A percentile compares a stretch with the other conserved stretches of the same genome.
Evolutionary conservation across 768 basidiomycete genomes (phyloP).

Genomic region (Tephrocybe sp.): DNA sequence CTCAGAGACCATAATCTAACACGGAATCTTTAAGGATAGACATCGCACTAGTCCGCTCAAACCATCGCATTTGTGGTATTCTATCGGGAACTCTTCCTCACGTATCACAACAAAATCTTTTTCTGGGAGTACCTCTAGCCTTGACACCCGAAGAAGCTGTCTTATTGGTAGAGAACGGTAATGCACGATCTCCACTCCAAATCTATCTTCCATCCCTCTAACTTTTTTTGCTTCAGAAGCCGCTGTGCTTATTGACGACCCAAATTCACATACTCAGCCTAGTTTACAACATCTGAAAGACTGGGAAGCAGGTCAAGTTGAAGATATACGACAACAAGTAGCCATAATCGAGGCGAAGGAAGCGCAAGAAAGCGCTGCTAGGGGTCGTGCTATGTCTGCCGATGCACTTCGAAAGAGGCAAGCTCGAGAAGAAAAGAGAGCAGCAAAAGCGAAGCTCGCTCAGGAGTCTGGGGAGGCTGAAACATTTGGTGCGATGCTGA

Average conservation of each 20-base stretch:
- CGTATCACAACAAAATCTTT: conserved; percentile 93
- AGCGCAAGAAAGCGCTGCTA: conserved; percentile 38
- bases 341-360: conserved; percentile 46
- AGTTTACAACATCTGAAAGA: conserved; percentile 39
- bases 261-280: conserved; percentile 51
- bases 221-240: conserved; percentile 47
- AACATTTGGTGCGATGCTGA: conserved; percentile 3
- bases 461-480: conserved; percentile 7
- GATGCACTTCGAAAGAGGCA: conserved; percentile 70
- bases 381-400: conserved; percentile 47
- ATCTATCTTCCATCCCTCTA: conserved; percentile 10
- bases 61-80: conserved; percentile 82
- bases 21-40: conserved; percentile 43
- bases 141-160: conserved; percentile 92
- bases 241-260: conserved; percentile 77
- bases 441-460: conserved; percentile 20
- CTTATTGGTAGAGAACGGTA: conserved; percentile 81
- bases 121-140: conserved; percentile 87
- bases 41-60: conserved; percentile 72
- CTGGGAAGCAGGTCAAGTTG: conserved; percentile 53
- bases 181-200: conserved; percentile 14
- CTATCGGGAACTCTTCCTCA: conserved; percentile 91
- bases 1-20: conserved; percentile 11
- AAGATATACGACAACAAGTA: conserved; percentile 46
- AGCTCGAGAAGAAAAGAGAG: conserved; percentile 54